These are phyloP conservation scores for Rhodotorula babjevae DNA, from an alignment of 768 basidiomycete genomes.

Conservation along the genomic window DNA sequence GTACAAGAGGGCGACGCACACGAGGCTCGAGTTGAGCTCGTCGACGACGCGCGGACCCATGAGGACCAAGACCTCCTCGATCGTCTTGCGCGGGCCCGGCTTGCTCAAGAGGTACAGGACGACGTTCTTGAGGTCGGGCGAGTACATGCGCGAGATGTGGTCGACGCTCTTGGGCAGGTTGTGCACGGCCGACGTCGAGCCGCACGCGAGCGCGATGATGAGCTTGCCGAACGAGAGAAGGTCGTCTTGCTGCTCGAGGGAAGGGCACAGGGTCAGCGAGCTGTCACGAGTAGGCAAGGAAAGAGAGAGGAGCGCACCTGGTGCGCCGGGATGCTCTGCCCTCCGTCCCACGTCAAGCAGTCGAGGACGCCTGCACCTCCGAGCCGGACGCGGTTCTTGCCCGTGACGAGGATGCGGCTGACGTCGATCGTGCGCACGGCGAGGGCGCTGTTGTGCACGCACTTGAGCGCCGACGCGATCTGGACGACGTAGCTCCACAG, in stretches of 20 bases:
- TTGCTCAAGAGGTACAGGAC: constrained; percentile 70
- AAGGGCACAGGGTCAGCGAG: not conserved
- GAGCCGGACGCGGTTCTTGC: constrained; percentile 84
- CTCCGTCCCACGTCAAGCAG: constrained; percentile 70
- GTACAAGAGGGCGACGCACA: constrained; percentile 52
- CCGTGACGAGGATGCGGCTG: constrained; percentile 79
- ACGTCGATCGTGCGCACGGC: constrained; percentile 78
- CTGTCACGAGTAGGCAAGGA: too few relatives aligned
- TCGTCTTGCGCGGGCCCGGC: constrained; percentile 61
- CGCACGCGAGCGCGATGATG: constrained; percentile 71
- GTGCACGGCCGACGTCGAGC: constrained; percentile 60
- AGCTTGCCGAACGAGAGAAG: constrained; percentile 78
- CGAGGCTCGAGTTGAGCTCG: constrained; percentile 81
- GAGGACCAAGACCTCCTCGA: constrained; percentile 75
- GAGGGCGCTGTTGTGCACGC: constrained; percentile 72
- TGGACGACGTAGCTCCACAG: constrained; percentile 93
- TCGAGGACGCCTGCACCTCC: constrained; percentile 82
- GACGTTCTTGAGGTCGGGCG: constrained; percentile 73
- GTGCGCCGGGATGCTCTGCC: constrained; percentile 56
- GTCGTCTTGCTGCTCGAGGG: constrained; percentile 65
- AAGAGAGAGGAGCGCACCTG: constrained; percentile 49
- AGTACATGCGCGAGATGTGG: constrained; percentile 65
- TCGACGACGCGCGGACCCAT: constrained; percentile 63
- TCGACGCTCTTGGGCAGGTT: constrained; percentile 71
- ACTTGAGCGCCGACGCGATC: constrained; percentile 61